Evolutionary conservation across 176 grass and related monocot genomes (phyloP).

Genomic region (Avena insularis): DNA sequence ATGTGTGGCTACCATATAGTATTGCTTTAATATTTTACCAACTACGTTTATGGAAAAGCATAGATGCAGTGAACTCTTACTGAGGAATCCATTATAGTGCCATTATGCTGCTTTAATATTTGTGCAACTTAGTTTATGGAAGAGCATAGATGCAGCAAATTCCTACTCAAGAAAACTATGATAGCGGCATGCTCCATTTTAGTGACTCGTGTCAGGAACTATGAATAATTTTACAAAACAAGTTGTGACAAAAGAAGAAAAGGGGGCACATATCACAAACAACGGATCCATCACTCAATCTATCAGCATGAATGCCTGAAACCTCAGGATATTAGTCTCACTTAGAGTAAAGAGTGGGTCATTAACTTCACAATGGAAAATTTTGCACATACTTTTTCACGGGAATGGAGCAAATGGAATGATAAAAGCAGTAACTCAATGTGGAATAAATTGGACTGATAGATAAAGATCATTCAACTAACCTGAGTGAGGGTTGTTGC

Average conservation of each 20-base stretch:
- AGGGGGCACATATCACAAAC: neutral
- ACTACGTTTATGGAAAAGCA: too few relatives aligned
- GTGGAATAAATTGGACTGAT: constrained; percentile 17
- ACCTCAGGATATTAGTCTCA: neutral
- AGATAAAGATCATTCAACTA: constrained; percentile 30
- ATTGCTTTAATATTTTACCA: too few relatives aligned
- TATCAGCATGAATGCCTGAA: neutral
- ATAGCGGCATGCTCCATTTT: constrained; percentile 8
- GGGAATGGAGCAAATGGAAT: neutral
- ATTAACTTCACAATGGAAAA: constrained; percentile 10
- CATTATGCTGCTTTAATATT: neutral
- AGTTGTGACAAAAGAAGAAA: neutral
- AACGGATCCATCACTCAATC: neutral
- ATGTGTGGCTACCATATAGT: neutral
- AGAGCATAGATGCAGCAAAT: neutral
- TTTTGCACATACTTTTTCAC: neutral
- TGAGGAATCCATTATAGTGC: too few relatives aligned
- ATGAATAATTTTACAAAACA: neutral
- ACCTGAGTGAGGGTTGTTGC: constrained; percentile 81
- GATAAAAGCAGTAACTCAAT: neutral
- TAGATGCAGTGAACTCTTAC: too few relatives aligned
- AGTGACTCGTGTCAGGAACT: neutral
- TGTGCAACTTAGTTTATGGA: neutral
- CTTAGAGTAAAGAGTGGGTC: neutral
- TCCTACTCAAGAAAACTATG: constrained; percentile 3